Percentiles rank a stretch among this genome's conserved stretches.
Evolutionary conservation across 1,284 basidiomycete species (phyloP).

Genomic region (Fomitopsis betulina): DNA sequence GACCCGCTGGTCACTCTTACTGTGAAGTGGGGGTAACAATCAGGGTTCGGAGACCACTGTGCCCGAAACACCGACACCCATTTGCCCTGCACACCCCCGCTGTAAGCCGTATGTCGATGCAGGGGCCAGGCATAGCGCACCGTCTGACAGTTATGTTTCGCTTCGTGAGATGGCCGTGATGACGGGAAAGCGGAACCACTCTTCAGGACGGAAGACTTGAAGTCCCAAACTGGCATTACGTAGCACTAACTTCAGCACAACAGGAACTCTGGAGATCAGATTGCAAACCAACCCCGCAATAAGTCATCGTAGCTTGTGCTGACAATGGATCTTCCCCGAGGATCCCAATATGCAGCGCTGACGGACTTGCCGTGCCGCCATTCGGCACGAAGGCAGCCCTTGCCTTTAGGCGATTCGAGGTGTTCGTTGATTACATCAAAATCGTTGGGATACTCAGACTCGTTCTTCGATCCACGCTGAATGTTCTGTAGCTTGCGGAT

Average conservation of each 20-base stretch:
- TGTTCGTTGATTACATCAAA: conserved; percentile 49
- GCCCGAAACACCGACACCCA: conserved; percentile 76
- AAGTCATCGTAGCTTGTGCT: conserved; percentile 80
- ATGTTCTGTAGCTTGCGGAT: conserved; percentile 49
- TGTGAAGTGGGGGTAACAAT: conserved; percentile 77
- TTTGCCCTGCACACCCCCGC: conserved; percentile 46
- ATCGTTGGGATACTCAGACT: conserved; percentile 28
- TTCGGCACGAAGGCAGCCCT: conserved; percentile 51
- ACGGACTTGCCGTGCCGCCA: conserved; percentile 70
- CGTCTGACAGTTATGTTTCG: conserved; percentile 74
- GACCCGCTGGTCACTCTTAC: conserved; percentile 32
- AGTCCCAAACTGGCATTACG: conserved; percentile 60
- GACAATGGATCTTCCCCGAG: conserved; percentile 66
- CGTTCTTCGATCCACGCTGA: conserved; percentile 6
- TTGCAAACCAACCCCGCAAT: conserved; percentile 48
- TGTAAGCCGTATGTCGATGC: neutral
- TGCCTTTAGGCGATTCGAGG: conserved; percentile 44
- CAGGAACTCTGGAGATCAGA: neutral
- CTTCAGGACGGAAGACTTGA: conserved; percentile 43
- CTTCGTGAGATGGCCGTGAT: conserved; percentile 54
- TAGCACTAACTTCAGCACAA: neutral
- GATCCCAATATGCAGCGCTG: conserved; percentile 80
- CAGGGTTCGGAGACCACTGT: conserved; percentile 70
- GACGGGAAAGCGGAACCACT: conserved; percentile 46
- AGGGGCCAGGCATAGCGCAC: conserved; percentile 33